Evolutionary conservation across 257 asterid species (phyloP), one percentile per base, ranked within the genome.

Genomic region (Solanum dulcamara): DNA sequence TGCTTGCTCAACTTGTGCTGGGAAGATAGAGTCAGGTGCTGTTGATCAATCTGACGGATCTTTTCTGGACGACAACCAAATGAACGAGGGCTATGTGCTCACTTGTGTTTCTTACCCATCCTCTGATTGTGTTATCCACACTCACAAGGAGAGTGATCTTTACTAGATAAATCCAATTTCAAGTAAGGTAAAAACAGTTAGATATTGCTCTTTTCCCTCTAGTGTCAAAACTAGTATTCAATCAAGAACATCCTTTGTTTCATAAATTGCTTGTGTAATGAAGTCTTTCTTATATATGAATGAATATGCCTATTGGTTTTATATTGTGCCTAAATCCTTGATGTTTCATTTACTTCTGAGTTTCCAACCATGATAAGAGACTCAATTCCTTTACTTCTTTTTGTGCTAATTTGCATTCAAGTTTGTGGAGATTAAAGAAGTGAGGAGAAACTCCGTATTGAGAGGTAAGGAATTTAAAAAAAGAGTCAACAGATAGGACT

Each of bases 1-100:
- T 2, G 97, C 98, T 1, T 95, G 98, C 93, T 95, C 98, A 84
- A 93, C 98, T 15, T 95, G 98, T 53, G 98, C 98, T 4, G 98
- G 98, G 86, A 91, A 93, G 86, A 24, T 92, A 24, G 87, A 74
- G 32, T 72, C 88, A 0, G 98, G 98, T 14, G 1, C 86, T 5
- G 97, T 94, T 3, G 98, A 93, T 88, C 98, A 92, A 67, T 93
- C 95, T 2, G 96, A 94, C 70, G 98, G 97, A 62, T 93, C 97
- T 28, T 95, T 94, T 81, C 96, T 94, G 14, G 94, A 90, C 22
- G 97, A 94, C 3, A 85, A 83, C 20, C 99, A 93, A 55, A 85
- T 92, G 38, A 38, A 86, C 5, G 86, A 90, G 18, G 98, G 98
- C 0, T 93, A 93, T 75, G 20, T 92, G 81, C 92, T 95, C 80